Conservation (phyloP, 1,139 yeast genomes). For the Candida freyschussii region DNA sequence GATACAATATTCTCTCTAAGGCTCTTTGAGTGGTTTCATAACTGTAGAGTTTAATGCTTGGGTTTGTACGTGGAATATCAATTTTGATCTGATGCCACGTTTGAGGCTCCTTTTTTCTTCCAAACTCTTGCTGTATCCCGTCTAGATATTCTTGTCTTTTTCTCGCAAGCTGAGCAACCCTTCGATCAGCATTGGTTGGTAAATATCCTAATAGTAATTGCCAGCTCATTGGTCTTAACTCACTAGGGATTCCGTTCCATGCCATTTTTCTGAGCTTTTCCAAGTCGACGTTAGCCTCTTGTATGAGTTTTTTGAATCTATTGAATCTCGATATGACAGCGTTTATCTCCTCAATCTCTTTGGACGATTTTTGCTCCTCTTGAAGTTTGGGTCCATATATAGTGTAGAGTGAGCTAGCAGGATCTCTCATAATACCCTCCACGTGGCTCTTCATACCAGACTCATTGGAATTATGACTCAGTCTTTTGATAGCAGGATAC, state of each 20-base stretch:
- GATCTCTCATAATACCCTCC: constrained; percentile 34
- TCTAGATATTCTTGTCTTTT: constrained; percentile 85
- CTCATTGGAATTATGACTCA: constrained; percentile 10
- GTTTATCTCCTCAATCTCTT: constrained; percentile 51
- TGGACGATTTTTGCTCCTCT: constrained; percentile 24
- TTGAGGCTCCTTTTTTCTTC: constrained; percentile 61
- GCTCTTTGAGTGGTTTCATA: constrained; percentile 69
- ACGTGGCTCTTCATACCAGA: constrained; percentile 29
- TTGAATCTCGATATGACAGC: constrained; percentile 57
- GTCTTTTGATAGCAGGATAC: constrained; percentile 18
- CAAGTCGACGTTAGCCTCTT: constrained; percentile 57
- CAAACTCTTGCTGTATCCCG: constrained; percentile 56
- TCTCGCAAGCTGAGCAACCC: constrained; percentile 62
- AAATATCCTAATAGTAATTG: constrained; percentile 83
- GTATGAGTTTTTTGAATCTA: constrained; percentile 61
- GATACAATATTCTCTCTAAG: constrained; percentile 72
- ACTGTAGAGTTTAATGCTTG: constrained; percentile 70
- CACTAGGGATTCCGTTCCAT: constrained; percentile 92
- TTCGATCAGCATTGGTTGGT: constrained; percentile 78
- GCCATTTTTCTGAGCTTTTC: constrained; percentile 70
- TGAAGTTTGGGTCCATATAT: constrained; percentile 32
- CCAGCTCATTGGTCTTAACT: constrained; percentile 84
- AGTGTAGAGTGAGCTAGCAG: constrained; percentile 33
- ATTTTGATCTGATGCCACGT: constrained; percentile 96
- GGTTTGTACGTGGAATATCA: constrained; percentile 94